A percentile compares a stretch with the other conserved stretches of the same genome.
These are phyloP conservation scores for Trichophyton mentagrophytes DNA, from an alignment of 2,329 filamentous ascomycete species.

Conservation along the genomic window DNA sequence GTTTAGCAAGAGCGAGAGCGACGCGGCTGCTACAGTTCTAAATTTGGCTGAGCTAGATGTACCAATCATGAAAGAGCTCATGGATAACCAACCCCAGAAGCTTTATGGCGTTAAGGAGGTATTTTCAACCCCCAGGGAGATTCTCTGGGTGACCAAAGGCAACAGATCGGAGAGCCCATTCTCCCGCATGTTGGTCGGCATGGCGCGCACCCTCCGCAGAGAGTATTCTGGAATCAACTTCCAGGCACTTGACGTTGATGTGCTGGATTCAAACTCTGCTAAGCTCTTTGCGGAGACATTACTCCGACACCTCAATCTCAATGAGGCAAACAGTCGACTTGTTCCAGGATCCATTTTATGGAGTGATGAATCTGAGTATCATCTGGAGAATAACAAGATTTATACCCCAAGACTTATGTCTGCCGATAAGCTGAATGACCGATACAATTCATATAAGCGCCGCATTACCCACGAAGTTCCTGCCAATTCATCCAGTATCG, in stretches of 20 bases:
- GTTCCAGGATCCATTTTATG: not conserved
- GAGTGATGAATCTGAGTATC: not conserved
- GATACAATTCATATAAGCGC: constrained; percentile 1
- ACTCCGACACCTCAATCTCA: not conserved
- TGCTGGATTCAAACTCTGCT: not conserved
- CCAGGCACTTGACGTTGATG: not conserved
- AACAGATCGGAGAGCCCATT: not conserved
- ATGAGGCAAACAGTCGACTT: not conserved
- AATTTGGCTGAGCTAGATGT: not conserved
- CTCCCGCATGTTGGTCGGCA: not conserved
- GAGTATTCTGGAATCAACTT: not conserved
- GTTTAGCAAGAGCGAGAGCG: not conserved
- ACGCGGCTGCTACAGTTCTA: not conserved
- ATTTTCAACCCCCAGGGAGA: not conserved
- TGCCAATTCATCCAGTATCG: not conserved
- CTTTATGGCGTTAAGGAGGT: not conserved
- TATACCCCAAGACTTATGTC: not conserved
- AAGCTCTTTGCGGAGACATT: not conserved
- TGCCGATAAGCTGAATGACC: not conserved
- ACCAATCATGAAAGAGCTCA: constrained; percentile 2
- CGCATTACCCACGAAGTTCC: not conserved
- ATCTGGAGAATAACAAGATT: not conserved
- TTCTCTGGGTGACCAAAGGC: not conserved
- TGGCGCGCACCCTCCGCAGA: not conserved
- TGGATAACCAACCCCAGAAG: not conserved